Evolutionary conservation across 164 flowering plant species (phyloP).

Genomic region (Vitis cinerea): DNA sequence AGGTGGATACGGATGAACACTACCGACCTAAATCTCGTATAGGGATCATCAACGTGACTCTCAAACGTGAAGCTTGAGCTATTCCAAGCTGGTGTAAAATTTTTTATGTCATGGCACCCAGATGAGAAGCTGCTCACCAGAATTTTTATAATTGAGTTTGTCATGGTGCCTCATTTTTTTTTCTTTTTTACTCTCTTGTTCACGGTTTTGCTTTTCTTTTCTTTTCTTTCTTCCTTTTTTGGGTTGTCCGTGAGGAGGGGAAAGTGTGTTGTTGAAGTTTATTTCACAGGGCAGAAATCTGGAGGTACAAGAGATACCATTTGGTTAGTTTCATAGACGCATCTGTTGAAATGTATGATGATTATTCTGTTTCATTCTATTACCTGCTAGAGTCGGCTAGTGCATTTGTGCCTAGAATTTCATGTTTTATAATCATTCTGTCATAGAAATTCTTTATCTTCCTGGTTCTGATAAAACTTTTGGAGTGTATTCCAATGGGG

Average conservation of each 20-base stretch:
- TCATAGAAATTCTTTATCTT: no score
- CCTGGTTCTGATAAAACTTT: no score
- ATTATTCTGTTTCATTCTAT: not conserved
- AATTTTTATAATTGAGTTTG: not conserved
- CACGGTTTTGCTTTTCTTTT: not conserved
- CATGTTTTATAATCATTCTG: no score
- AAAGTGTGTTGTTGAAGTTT: not conserved
- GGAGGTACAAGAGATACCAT: not conserved
- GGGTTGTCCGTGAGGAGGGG: not conserved
- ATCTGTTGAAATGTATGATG: constrained; percentile 1
- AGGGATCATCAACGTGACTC: constrained; percentile 52
- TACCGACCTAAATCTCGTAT: constrained; percentile 77
- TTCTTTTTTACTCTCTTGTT: not conserved
- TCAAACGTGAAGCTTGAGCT: constrained; percentile 45
- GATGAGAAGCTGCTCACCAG: not conserved
- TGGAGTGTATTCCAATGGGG: no score
- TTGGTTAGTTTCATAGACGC: not conserved
- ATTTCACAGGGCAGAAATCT: not conserved
- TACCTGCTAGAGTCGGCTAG: no score
- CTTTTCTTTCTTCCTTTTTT: not conserved
- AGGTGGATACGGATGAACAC: constrained; percentile 95
- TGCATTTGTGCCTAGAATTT: no score
- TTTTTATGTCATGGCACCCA: constrained; percentile 1
- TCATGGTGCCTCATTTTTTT: not conserved
- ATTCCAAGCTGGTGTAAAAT: constrained; percentile 1